Evolutionary conservation across 768 basidiomycete species (phyloP), one percentile per base, ranked within the genome.

Genomic region (Phanerodontia chrysosporium): DNA sequence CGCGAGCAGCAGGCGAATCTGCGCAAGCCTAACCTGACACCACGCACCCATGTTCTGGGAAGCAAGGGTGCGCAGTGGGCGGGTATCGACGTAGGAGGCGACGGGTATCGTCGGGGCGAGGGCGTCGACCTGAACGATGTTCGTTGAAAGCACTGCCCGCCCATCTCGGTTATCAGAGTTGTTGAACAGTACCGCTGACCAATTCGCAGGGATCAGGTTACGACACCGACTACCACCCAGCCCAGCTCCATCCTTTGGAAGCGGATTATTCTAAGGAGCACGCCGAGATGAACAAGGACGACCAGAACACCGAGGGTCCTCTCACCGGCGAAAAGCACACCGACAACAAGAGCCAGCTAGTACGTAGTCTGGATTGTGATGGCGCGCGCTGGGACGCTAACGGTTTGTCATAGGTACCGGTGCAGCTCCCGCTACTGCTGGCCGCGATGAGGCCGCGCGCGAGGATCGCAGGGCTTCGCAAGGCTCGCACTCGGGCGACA

Each of bases 161-260:
- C 10, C 35, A 32, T 2, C 30, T 16, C 28, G 22, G 22, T 6
- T 45, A n/a, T n/a, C n/a, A 2, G 13, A 28, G 25, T 18, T 22
- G 25, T 29, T 1, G 28, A 35, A 22, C 54, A 18, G 12, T 25
- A 51, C 0, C 35, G 9, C 32, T 55, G 3, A 35, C 18, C 21
- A 29, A 30, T 35, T 10, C 49, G 32, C 32, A 70, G 69, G 67
- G 62, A n/a, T 45, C 46, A 14, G 67, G 63, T 18, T 65, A 67
- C 48, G 66, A 68, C 46, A 64, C 67, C 0, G 60, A 63, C 58
- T 70, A 70, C 59, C 69, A 70, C 58, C 67, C 69, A 13, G 58
- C 69, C 3, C 35, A 59, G 45, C 57, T 68, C 25, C 66, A 67
- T 53, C 67, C 69, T 42, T 16, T n/a, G 3, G 42, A 59, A 8